Evolutionary conservation across 768 basidiomycete genomes (phyloP).

Genomic region (Suillus placidus): DNA sequence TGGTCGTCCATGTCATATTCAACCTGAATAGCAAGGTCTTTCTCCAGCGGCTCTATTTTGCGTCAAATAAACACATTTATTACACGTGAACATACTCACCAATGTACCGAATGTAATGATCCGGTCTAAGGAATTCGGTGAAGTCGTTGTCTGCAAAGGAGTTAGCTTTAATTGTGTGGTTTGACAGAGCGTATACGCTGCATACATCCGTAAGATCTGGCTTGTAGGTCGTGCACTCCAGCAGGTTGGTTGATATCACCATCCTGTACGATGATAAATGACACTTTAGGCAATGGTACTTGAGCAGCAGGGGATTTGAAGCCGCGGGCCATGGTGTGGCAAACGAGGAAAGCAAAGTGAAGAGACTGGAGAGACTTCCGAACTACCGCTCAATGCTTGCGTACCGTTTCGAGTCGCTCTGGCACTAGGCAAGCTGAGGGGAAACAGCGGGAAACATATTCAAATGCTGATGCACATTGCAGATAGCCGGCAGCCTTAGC

Average conservation of each 20-base stretch:
- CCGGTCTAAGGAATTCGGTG: slow-evolving; percentile 72
- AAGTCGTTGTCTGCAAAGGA: slow-evolving; percentile 59
- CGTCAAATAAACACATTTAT: slow-evolving; percentile 13
- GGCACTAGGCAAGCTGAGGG: background rate
- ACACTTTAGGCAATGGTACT: slow-evolving; percentile 60
- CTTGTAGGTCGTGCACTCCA: slow-evolving; percentile 65
- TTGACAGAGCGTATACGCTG: slow-evolving; percentile 17
- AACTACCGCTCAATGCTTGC: background rate
- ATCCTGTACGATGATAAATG: slow-evolving; percentile 66
- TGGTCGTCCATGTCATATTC: slow-evolving; percentile 99
- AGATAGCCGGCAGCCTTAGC: background rate
- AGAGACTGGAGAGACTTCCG: background rate
- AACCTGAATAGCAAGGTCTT: slow-evolving; percentile 88
- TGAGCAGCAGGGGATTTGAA: slow-evolving; percentile 40
- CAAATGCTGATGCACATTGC: no score
- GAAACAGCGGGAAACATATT: background rate
- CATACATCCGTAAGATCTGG: slow-evolving; percentile 76
- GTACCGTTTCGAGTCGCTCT: background rate
- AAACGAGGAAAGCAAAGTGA: background rate
- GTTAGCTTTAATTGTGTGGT: slow-evolving; percentile 13
- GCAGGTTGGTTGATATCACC: slow-evolving; percentile 60
- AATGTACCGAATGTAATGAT: slow-evolving; percentile 89
- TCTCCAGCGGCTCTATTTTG: slow-evolving; percentile 81
- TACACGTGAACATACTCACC: slow-evolving; percentile 48
- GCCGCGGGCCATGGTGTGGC: slow-evolving; percentile 41